Conservation (phyloP, 2,329 filamentous ascomycete genomes). For the Talaromyces sp. region DNA sequence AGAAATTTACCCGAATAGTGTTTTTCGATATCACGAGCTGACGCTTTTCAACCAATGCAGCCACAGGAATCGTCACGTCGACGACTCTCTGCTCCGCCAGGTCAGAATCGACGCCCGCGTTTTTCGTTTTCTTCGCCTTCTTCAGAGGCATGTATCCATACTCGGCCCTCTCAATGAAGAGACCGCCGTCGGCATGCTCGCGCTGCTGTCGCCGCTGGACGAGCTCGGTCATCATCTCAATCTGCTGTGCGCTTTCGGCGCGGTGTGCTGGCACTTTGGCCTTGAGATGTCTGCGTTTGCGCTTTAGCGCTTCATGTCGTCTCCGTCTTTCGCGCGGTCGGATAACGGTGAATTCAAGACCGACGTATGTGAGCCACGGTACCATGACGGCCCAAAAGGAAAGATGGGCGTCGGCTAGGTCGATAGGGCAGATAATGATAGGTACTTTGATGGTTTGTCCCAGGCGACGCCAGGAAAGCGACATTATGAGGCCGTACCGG, state of each 20-base stretch:
- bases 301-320: constrained; percentile 29
- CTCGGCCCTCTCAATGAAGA: constrained; percentile 36
- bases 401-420: constrained; percentile 28
- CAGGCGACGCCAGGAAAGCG: constrained; percentile 36
- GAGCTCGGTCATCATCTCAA: constrained; percentile 36
- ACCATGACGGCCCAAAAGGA: constrained; percentile 30
- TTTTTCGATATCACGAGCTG: constrained; percentile 35
- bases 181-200: constrained; percentile 29
- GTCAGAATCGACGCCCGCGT: constrained; percentile 10
- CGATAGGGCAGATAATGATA: constrained; percentile 31
- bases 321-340: constrained; percentile 33
- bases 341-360: constrained; percentile 37
- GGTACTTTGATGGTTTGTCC: constrained; percentile 37
- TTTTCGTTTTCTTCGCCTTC: not conserved
- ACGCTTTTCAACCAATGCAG: constrained; percentile 37
- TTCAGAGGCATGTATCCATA: constrained; percentile 33
- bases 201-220: constrained; percentile 33
- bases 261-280: constrained; percentile 30
- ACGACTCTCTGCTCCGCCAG: constrained; percentile 22
- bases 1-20: constrained; percentile 28
- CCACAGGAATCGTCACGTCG: constrained; percentile 41
- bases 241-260: constrained; percentile 34
- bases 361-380: constrained; percentile 36
- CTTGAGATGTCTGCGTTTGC: constrained; percentile 32
- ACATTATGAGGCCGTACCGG: constrained; percentile 30